Evolutionary conservation across 2,329 filamentous ascomycete genomes (phyloP).

Genomic region (Teratosphaeria destructans): DNA sequence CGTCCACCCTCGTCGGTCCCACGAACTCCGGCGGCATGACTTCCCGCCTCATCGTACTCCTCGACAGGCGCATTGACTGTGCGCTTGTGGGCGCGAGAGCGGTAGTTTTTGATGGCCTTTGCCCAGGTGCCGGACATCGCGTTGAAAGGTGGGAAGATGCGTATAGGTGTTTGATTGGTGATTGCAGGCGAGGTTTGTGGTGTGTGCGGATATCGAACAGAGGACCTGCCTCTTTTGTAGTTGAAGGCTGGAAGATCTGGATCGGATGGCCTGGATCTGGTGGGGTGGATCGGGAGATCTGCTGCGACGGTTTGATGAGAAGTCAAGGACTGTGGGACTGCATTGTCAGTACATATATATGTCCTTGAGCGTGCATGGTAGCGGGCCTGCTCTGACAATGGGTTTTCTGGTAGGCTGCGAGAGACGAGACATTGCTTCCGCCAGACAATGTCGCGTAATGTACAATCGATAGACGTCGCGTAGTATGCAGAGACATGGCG

Average conservation of each 20-base stretch:
- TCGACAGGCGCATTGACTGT: too few species aligned
- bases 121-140: not conserved
- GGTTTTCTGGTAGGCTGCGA: not conserved
- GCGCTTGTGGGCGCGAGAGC: too few species aligned
- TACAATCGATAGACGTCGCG: not conserved
- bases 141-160: not conserved
- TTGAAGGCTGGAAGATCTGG: not conserved
- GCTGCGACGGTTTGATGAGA: not conserved
- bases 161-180: not conserved
- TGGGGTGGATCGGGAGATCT: too few species aligned
- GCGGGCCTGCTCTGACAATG: too few species aligned
- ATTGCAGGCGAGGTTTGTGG: not conserved
- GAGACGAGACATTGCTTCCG: not conserved
- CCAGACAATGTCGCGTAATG: not conserved
- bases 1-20: too few species aligned
- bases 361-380: too few species aligned
- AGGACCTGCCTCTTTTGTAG: not conserved
- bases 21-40: too few species aligned
- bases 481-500: not conserved
- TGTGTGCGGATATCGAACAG: not conserved
- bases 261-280: too few species aligned
- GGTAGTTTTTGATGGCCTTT: not conserved
- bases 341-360: not conserved
- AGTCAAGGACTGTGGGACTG: not conserved
- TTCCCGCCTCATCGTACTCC: too few species aligned